A percentile compares a stretch with the other conserved stretches of the same genome.
Conservation (phyloP, 176 grass and related monocot species). For the Rhipidocladum racemiflorum region DNA sequence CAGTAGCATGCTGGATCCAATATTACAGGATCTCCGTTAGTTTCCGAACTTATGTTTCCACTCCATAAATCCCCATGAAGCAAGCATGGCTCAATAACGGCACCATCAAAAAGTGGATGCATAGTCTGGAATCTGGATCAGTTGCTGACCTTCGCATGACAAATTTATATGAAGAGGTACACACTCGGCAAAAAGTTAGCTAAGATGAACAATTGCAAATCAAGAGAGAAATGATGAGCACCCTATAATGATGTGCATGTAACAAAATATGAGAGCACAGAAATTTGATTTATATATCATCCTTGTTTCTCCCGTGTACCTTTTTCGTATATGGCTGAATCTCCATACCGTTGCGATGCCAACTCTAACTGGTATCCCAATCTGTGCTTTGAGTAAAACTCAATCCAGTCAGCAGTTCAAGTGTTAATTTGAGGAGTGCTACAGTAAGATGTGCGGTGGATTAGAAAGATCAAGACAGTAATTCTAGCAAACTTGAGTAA, state of each 20-base stretch:
- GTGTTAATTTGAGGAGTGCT: conserved; percentile 85
- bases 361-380: conserved; percentile 69
- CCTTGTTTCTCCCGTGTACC: conserved; percentile 20
- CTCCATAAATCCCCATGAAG: conserved; percentile 97
- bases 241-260: background rate
- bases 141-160: conserved; percentile 46
- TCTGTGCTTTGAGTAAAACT: conserved; percentile 79
- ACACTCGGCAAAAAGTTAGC: background rate
- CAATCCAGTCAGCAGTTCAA: conserved; percentile 75
- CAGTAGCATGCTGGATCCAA: conserved; percentile 95
- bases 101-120: conserved; percentile 63
- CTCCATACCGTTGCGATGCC: conserved; percentile 42
- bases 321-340: conserved; percentile 68
- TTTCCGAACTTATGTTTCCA: conserved; percentile 84
- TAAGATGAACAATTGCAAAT: background rate
- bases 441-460: background rate
- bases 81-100: conserved; percentile 70
- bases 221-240: background rate
- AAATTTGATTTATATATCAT: background rate
- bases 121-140: conserved; percentile 71
- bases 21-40: conserved; percentile 79
- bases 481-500: background rate
- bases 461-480: background rate
- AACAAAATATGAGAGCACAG: background rate
- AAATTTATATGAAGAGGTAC: background rate